Percentiles rank a stretch among this genome's conserved stretches.
phyloP scores from a whole-genome alignment of 257 asterid genomes.

The Rauvolfia tetraphylla region DNA sequence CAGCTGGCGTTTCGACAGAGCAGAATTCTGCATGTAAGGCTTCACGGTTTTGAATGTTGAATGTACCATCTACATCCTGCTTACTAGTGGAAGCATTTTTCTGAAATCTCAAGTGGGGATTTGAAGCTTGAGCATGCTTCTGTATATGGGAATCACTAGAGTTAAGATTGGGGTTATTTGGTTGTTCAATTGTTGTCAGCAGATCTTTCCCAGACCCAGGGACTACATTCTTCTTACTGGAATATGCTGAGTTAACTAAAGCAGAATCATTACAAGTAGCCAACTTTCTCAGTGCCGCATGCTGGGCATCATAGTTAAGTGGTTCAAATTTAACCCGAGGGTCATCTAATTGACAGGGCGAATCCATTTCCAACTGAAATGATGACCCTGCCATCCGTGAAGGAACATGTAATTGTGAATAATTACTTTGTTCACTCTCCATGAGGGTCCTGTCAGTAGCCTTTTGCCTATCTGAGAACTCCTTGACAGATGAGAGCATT shows the following conservation, averaged over 20 bases:
- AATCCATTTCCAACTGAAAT: conserved; percentile 14
- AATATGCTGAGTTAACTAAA: conserved; percentile 28
- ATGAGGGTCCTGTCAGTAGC: conserved; percentile 25
- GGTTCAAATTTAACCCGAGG: conserved; percentile 37
- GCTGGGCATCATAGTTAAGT: conserved; percentile 31
- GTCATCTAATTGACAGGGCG: conserved; percentile 22
- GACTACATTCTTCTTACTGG: conserved; percentile 19
- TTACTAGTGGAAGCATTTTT: conserved; percentile 24
- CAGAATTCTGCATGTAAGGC: conserved; percentile 28
- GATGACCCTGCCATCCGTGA: conserved; percentile 26
- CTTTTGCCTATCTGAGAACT: conserved; percentile 29
- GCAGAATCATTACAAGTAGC: conserved; percentile 20
- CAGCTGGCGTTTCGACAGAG: conserved; percentile 18
- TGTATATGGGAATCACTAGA: conserved; percentile 17
- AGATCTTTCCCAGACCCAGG: conserved; percentile 24
- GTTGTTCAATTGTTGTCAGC: conserved; percentile 29
- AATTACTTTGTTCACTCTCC: conserved; percentile 17
- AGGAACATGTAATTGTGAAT: conserved; percentile 10
- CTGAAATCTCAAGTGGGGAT: conserved; percentile 26
- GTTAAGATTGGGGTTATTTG: conserved; percentile 23
- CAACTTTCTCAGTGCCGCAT: conserved; percentile 26
- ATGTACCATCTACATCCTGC: conserved; percentile 22
- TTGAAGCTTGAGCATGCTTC: conserved; percentile 19
- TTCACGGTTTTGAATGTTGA: conserved; percentile 26
- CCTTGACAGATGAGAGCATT: conserved; percentile 31